Base-by-base conservation (phyloP, 148 eudicot genomes). In the Rhododendron williamsianum region DNA sequence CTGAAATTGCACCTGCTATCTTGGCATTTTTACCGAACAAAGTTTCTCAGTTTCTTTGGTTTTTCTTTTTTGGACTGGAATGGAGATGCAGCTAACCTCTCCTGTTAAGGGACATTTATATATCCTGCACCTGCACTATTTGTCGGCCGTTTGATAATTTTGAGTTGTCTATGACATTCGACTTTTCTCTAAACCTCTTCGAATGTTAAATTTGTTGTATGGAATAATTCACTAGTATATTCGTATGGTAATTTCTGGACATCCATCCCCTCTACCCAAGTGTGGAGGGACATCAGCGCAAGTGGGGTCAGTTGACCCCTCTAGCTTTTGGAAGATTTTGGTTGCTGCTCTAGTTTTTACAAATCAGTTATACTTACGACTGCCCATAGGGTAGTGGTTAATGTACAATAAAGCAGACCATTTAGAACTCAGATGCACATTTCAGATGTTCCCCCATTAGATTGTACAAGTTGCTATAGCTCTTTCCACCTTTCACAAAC, bases 1-100 rank as follows among this genome's bases (percentile, higher is more conserved):
- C 76, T 60, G 33, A 38, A 82, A 81, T 81, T 65, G 67, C 82
- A 51, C 36, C 83, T 81, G 69, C 45, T 81, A 21, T 56, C 83
- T 81, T 81, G 45, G 15, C 35, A 18, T 6, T 81, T 35, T 2
- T 9, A 54, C 18, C 2, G 21, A 56, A 81, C 7, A 56, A 36
- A 19, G 21, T 81, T 60, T 21, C 10, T 41, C 18, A 9, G 25
- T 36, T 23, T n/a, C 43, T 81, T 81, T 58, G 41, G 19, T 60
- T 81, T 80, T 36, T 21, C 9, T 60, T 60, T 23, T 58, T 27
- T 27, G 73, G 73, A 25, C 33, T n/a, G n/a, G 6, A 60, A 27
- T 38, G 35, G 25, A 81, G 73, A 23, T 60, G 84, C 51, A 58
- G 7, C 38, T 58, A 60, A 27, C 38, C 23, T 52, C 16, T 54